A percentile compares a stretch with the other conserved stretches of the same genome.
These are phyloP conservation scores for Euphorbia schlechtendalii DNA, from an alignment of 441 rosid genomes.

Conservation along the genomic window DNA sequence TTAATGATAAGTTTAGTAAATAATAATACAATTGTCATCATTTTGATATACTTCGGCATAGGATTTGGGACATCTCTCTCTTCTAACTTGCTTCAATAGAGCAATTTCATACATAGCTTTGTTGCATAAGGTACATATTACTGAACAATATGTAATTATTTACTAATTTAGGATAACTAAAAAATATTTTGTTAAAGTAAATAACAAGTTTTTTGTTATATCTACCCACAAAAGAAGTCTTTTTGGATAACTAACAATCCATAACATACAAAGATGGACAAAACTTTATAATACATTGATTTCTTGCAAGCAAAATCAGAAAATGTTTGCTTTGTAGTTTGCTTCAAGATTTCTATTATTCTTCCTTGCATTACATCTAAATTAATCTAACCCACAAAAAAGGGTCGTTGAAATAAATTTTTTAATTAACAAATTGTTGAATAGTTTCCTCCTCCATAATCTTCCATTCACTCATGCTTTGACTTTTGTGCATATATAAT, in stretches of 20 bases:
- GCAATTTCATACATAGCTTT: neutral
- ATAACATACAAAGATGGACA: no score
- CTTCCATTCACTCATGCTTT: neutral
- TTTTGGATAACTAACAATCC: neutral
- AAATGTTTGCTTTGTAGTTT: neutral
- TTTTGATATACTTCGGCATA: no score
- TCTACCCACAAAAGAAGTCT: neutral
- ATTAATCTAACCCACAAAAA: no score
- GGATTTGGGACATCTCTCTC: neutral
- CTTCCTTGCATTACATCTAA: no score
- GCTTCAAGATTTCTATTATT: slow-evolving; percentile 10
- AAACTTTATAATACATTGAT: neutral
- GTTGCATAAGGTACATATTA: neutral
- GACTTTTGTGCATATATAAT: neutral
- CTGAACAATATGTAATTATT: neutral
- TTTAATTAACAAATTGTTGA: neutral
- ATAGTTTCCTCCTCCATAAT: neutral
- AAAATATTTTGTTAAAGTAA: neutral
- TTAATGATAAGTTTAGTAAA: no score
- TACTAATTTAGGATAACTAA: neutral
- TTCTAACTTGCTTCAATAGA: neutral
- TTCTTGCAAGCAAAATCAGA: slow-evolving; percentile 16
- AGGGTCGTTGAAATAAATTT: neutral
- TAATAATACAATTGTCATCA: no score
- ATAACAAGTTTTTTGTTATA: neutral